Conservation (phyloP, 768 basidiomycete species). For the Chalciporus piperatus region DNA sequence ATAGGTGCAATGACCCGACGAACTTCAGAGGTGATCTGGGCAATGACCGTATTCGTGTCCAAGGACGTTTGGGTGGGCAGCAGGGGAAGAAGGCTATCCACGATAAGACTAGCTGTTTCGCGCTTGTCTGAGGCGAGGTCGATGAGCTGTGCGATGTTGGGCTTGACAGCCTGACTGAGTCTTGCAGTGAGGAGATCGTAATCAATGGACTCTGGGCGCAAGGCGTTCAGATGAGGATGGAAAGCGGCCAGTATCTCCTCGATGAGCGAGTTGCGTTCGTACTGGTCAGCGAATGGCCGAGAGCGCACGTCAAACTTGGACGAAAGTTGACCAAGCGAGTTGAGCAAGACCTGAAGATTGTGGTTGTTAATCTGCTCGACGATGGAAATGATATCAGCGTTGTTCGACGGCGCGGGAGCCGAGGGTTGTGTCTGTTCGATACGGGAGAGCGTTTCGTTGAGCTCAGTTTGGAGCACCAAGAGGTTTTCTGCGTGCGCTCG, state of each 20-base stretch:
- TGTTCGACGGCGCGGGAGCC: conserved; percentile 9
- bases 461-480: conserved; percentile 54
- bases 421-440: conserved; percentile 30
- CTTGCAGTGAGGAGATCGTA: conserved; percentile 73
- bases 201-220: conserved; percentile 68
- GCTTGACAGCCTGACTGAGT: conserved; percentile 83
- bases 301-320: conserved; percentile 26
- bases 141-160: conserved; percentile 84
- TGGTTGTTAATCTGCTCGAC: conserved; percentile 60
- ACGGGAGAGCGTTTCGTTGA: conserved; percentile 49
- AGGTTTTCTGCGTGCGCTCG: conserved; percentile 64
- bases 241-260: conserved; percentile 58
- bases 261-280: conserved; percentile 56
- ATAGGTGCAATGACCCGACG: conserved; percentile 70
- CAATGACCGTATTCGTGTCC: conserved; percentile 55
- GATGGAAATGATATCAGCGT: conserved; percentile 38
- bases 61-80: conserved; percentile 44
- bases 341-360: conserved; percentile 58
- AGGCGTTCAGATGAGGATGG: conserved; percentile 55
- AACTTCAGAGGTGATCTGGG: conserved; percentile 65
- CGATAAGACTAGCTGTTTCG: conserved; percentile 80
- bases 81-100: conserved; percentile 67
- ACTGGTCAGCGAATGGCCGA: conserved; percentile 38
- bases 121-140: conserved; percentile 87
- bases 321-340: conserved; percentile 51